Conservation (phyloP, 192 early-diverging fungal genomes). For the Gamsiella multidivaricata region DNA sequence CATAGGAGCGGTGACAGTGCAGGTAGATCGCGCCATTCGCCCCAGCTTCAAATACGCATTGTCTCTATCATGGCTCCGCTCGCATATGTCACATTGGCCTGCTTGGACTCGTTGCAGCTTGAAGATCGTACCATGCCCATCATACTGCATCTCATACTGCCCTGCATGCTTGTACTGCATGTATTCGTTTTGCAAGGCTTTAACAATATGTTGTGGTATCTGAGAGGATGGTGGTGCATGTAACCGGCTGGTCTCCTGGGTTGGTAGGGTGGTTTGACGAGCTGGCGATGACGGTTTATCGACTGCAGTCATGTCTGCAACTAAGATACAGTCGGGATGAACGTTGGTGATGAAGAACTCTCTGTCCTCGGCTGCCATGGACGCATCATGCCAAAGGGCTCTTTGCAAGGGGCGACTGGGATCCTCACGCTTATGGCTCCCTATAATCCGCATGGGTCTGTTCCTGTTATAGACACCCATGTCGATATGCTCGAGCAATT, state of each 20-base stretch:
- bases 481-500: constrained; percentile 11
- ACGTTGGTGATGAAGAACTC: constrained; percentile 8
- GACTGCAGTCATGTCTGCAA: too few species aligned
- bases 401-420: constrained; percentile 4
- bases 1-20: constrained; percentile 1
- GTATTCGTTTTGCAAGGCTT: background rate
- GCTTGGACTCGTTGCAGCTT: background rate
- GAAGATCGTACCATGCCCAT: background rate
- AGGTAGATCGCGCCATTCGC: background rate
- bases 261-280: too few species aligned
- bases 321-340: background rate
- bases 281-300: too few species aligned
- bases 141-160: background rate
- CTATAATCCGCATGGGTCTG: constrained; percentile 7
- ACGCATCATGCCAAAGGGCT: constrained; percentile 18
- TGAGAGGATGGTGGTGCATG: too few species aligned
- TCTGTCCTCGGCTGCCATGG: background rate
- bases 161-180: background rate
- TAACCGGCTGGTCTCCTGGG: too few species aligned
- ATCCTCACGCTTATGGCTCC: constrained; percentile 8
- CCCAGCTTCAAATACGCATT: constrained; percentile 9
- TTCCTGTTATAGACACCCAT: constrained; percentile 7
- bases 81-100: constrained; percentile 10
- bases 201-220: background rate
- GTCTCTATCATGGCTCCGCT: background rate